These are phyloP conservation scores for Arctium minus DNA, from an alignment of 129 eudicot species.

Conservation along the genomic window DNA sequence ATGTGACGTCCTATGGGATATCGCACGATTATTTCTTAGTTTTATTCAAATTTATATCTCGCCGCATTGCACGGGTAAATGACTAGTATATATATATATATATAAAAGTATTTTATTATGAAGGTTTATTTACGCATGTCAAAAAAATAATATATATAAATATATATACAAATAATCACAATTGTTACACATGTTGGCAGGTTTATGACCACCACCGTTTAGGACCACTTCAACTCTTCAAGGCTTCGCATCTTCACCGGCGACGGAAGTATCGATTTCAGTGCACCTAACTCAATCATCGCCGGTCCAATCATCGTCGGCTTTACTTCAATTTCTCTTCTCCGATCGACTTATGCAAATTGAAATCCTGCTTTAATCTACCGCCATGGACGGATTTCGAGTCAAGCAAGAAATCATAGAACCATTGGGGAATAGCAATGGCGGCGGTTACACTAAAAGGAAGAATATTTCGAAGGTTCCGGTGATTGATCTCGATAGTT, in stretches of 20 bases:
- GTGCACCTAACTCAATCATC: neutral
- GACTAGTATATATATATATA: too few species aligned
- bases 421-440: neutral
- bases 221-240: neutral
- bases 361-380: neutral
- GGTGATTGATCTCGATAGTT: constrained; percentile 40
- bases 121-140: too few species aligned
- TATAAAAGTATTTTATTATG: too few species aligned
- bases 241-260: neutral
- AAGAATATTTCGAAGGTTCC: neutral
- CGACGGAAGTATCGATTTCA: neutral
- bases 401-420: constrained; percentile 31
- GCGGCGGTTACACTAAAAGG: neutral
- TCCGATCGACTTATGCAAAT: neutral
- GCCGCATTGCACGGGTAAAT: too few species aligned
- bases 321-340: neutral
- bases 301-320: neutral
- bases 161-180: neutral
- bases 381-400: constrained; percentile 23
- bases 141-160: too few species aligned
- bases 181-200: neutral
- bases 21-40: too few species aligned
- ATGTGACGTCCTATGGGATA: too few species aligned
- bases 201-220: neutral
- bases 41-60: too few species aligned